Conservation (phyloP, 108 stramenopile genomes). For the Epipyxis sp. region DNA sequence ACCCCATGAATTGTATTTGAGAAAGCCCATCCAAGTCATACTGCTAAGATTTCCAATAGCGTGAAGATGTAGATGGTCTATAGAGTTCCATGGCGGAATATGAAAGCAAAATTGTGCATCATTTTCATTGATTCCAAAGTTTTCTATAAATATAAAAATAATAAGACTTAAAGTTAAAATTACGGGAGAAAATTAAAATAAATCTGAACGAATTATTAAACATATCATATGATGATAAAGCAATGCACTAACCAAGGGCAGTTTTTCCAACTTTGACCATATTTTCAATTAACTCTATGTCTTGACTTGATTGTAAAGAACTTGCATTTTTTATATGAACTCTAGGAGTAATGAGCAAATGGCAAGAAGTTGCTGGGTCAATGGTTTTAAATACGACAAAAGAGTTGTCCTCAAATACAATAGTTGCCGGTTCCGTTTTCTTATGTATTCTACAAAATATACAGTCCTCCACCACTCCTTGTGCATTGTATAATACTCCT, state of each 20-base stretch:
- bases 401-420: background rate
- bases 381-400: background rate
- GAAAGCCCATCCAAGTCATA: background rate
- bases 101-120: slow-evolving; percentile 28
- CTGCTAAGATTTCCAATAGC: background rate
- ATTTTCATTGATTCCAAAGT: background rate
- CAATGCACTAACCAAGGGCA: no score
- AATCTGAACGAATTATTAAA: no score
- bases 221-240: no score
- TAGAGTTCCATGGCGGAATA: slow-evolving; percentile 35
- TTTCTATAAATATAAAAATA: no score
- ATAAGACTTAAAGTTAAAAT: no score
- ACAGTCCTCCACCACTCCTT: background rate
- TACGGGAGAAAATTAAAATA: no score
- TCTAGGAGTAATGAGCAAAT: background rate
- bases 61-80: slow-evolving; percentile 37
- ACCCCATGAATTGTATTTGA: background rate
- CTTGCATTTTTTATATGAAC: background rate
- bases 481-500: background rate
- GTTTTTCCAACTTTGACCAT: background rate
- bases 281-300: background rate
- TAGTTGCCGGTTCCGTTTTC: background rate
- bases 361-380: background rate
- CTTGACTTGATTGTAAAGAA: background rate
- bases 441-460: background rate